Evolutionary conservation across 495 filamentous ascomycete genomes (phyloP), one percentile per base, ranked within the genome.

Genomic region (Podospora pseudopauciseta): DNA sequence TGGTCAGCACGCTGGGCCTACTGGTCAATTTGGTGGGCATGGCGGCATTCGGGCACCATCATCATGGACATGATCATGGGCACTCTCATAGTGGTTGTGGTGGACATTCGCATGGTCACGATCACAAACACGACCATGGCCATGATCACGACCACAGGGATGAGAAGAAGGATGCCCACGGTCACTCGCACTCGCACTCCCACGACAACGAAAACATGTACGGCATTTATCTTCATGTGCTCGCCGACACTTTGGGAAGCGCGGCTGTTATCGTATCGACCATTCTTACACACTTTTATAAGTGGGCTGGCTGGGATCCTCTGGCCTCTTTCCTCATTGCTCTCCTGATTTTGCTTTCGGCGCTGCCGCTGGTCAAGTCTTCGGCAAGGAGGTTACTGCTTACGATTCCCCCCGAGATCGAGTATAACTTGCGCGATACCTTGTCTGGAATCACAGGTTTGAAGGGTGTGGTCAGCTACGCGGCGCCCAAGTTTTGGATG

Each of bases 201-300:
- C 92, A 96, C 76, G 91, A 91, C 65, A 97, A 96, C 76, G 96
- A 99, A 73, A 99, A 99, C 73, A 98, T 99, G 96, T 89, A 94
- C 68, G 95, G 95, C n/a, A 98, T 99, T 68, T 99, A 94, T 80
- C 81, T 99, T 9, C 95, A 99, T 73, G 91, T 99, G 65, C 83
- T 98, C 4, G 96, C 94, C 9, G 95, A 99, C 75, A 96, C 96
- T 0, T 87, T 98, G 20, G 95, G 95, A 15, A 97, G 93, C 49
- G 91, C 93, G 18, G 94, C 94, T 15, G 95, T 99, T 59, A 96
- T 99, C 65, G 88, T 94, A 57, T 97, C 93, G 13, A 98, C 95
- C 4, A 80, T 92, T 0, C 83, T 97, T 3, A 94, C 96, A 4
- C 89, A 96, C 74, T 90, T 91, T 70, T 88, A 89, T 67, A 89